Conservation (phyloP, 2,329 filamentous ascomycete species). For the Calonectria pseudoreteaudii region DNA sequence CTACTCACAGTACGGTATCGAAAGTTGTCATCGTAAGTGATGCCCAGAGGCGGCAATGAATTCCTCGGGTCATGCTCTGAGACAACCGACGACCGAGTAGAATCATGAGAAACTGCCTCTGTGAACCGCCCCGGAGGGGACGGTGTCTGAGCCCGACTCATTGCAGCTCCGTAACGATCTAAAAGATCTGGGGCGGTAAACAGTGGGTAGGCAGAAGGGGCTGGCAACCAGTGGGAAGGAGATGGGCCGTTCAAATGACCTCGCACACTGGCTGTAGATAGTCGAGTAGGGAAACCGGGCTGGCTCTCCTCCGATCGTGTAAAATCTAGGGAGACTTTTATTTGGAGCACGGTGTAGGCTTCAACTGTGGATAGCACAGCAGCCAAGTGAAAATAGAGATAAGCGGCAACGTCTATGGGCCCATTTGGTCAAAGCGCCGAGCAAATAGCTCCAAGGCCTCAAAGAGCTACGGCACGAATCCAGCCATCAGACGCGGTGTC, state of each 20-base stretch:
- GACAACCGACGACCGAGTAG: not conserved
- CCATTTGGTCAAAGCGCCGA: not conserved
- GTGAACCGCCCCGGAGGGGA: not conserved
- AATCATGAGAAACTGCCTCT: not conserved
- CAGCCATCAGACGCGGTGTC: not conserved
- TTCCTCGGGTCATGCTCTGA: conserved; percentile 8
- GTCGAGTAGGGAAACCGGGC: not conserved
- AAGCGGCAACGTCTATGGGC: not conserved
- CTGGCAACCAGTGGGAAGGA: too few species aligned
- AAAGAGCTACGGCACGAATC: not conserved
- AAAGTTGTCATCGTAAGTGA: conserved; percentile 10
- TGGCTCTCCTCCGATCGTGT: too few species aligned
- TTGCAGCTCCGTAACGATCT: not conserved
- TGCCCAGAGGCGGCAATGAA: not conserved
- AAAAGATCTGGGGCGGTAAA: not conserved
- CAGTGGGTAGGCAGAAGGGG: not conserved
- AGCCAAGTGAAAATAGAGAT: not conserved
- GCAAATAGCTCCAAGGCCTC: not conserved
- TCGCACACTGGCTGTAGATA: not conserved
- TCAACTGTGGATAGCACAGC: too few species aligned
- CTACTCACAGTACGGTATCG: conserved; percentile 12
- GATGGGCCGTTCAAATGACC: not conserved
- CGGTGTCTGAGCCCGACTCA: conserved; percentile 16
- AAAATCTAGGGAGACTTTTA: not conserved
- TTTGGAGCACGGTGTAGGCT: not conserved